Percentiles rank a stretch among this genome's conserved stretches.
Evolutionary conservation across 306 rosid genomes (phyloP).

Genomic region (Pyrus betulifolia): DNA sequence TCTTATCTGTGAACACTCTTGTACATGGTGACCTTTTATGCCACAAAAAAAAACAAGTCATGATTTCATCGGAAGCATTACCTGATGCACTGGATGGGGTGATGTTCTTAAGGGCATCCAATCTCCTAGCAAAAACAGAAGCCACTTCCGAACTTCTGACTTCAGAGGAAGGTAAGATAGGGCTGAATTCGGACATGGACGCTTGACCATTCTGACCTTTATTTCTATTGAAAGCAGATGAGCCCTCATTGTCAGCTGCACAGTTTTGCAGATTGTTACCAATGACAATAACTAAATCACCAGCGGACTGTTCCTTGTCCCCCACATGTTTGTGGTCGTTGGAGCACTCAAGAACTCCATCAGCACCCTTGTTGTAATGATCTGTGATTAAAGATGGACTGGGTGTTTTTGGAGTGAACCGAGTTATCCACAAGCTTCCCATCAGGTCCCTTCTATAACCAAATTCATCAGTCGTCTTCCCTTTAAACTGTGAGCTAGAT

Average conservation of each 20-base stretch:
- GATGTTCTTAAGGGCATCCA: conserved; percentile 56
- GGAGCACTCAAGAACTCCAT: conserved; percentile 30
- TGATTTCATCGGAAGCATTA: conserved; percentile 18
- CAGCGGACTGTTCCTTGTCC: conserved; percentile 18
- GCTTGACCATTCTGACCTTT: conserved; percentile 24
- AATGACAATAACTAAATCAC: conserved; percentile 16
- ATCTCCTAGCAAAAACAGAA: conserved; percentile 59
- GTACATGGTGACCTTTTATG: conserved; percentile 52
- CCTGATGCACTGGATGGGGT: conserved; percentile 23
- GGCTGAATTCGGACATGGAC: conserved; percentile 17
- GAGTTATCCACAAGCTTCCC: conserved; percentile 68
- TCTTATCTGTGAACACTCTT: conserved; percentile 37
- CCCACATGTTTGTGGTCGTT: conserved; percentile 21
- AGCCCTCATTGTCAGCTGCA: conserved; percentile 21
- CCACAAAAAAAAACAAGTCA: conserved; percentile 71
- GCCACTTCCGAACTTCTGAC: conserved; percentile 43
- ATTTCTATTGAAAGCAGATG: conserved; percentile 14
- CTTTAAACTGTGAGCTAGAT: conserved; percentile 26
- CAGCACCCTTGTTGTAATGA: conserved; percentile 16
- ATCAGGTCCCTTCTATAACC: conserved; percentile 24
- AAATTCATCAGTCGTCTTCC: conserved; percentile 24
- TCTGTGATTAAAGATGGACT: conserved; percentile 21
- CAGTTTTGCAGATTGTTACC: conserved; percentile 22
- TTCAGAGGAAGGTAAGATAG: conserved; percentile 17
- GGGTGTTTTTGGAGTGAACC: conserved; percentile 41